Conservation (phyloP, 2,329 filamentous ascomycete genomes). For the Penicillium olsonii region DNA sequence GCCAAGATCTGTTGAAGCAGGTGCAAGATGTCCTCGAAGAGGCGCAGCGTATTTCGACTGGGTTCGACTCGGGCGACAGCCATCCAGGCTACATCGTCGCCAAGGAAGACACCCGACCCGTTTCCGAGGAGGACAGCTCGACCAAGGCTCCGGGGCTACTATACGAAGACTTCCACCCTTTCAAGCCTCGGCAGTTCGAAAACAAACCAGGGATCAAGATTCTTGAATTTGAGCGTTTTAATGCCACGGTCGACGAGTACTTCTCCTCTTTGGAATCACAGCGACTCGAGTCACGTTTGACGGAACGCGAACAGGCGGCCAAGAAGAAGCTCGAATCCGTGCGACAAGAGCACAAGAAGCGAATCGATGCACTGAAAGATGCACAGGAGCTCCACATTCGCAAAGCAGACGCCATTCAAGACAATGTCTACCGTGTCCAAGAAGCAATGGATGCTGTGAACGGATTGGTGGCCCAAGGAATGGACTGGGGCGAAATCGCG, state of each 20-base stretch:
- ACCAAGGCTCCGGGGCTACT: slow-evolving; percentile 53
- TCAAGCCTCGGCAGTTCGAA: slow-evolving; percentile 77
- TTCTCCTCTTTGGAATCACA: slow-evolving; percentile 96
- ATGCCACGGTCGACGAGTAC: slow-evolving; percentile 92
- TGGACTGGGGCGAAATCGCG: slow-evolving; percentile 95
- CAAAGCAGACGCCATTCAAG: slow-evolving; percentile 87
- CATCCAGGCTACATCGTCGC: slow-evolving; percentile 88
- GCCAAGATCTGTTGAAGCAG: slow-evolving; percentile 63
- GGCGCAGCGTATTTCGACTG: slow-evolving; percentile 68
- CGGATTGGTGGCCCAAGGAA: slow-evolving; percentile 84
- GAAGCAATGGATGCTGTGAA: slow-evolving; percentile 93
- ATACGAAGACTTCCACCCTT: slow-evolving; percentile 96
- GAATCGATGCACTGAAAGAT: slow-evolving; percentile 79
- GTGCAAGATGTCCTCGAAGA: slow-evolving; percentile 69
- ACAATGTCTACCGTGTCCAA: slow-evolving; percentile 86
- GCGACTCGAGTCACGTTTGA: slow-evolving; percentile 79
- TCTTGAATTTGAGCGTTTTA: slow-evolving; percentile 80
- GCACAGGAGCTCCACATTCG: slow-evolving; percentile 79
- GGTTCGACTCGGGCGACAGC: slow-evolving; percentile 65
- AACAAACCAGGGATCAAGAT: slow-evolving; percentile 66
- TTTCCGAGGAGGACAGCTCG: slow-evolving; percentile 39
- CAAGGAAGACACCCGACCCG: slow-evolving; percentile 52
- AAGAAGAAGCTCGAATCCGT: slow-evolving; percentile 85
- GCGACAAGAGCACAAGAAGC: slow-evolving; percentile 76
- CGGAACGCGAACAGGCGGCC: slow-evolving; percentile 78